Base-by-base conservation (phyloP, 345 rosid species). In the Boechera stricta region DNA sequence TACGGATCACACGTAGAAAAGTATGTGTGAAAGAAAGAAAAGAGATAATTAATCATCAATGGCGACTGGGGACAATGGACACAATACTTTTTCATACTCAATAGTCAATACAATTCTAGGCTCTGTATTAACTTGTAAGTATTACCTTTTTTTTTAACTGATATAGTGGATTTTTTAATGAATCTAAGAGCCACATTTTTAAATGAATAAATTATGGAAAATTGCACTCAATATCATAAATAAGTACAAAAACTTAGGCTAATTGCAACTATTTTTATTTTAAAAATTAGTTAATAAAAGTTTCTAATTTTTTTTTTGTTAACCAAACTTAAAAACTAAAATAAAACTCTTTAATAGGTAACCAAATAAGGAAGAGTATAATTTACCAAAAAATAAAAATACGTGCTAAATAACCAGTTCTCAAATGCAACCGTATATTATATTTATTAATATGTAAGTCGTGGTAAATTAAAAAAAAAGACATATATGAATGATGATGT, bases 11-110 rank as follows among this genome's bases (percentile, higher is more conserved):
- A 6, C 7, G 35, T 28, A 7, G 48, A 65, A 77, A 72, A 77
- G 73, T 71, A 41, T 16, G 77, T 56, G 68, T 57, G 76, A 71
- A 56, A 63, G 59, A 63, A 48, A 10, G 7, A 38, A 11, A 65
- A 62, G 55, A 31, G 16, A 32, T 10, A 4, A 28, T 21, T 18
- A 38, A 49, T 60, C 58, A 24, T n/a, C 13, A 56, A 38, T 11
- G 47, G 54, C 29, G 31, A 33, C 29, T 15, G 47, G 47, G 5
- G 38, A 35, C 38, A 11, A 4, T 42, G 6, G 6, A 12, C 47
- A 39, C 41, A 42, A 11, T 67, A 67, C 72, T 66, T 36, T 65
- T 4, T 55, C 36, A 29, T 55, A 31, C 11, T 39, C 44, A 38
- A 31, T 33, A 4, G 15, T 5, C 39, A 53, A n/a, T 63, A 73